Percentiles rank a stretch among this genome's conserved stretches.
These are phyloP conservation scores for Mycothermus thermophilus DNA, from an alignment of 495 filamentous ascomycete genomes.

Conservation along the genomic window DNA sequence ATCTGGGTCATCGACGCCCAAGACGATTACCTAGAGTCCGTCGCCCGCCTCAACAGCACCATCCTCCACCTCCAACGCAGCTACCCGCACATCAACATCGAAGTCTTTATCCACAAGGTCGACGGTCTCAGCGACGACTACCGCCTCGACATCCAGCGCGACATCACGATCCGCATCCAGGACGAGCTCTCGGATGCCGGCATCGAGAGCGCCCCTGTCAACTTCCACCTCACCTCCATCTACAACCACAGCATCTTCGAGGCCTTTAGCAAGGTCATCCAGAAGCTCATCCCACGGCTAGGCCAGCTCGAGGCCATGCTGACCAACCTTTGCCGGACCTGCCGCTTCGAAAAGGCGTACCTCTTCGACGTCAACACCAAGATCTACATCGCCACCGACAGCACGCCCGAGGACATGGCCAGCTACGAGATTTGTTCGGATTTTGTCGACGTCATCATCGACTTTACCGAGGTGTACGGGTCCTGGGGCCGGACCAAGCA, in stretches of 20 bases:
- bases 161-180: conserved; percentile 90
- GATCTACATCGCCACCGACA: conserved; percentile 95
- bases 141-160: conserved; percentile 81
- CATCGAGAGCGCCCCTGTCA: conserved; percentile 80
- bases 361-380: conserved; percentile 93
- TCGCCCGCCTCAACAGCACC: conserved; percentile 70
- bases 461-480: conserved; percentile 88
- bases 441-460: conserved; percentile 94
- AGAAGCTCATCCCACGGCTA: conserved; percentile 88
- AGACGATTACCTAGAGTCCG: conserved; percentile 86
- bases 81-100: conserved; percentile 85
- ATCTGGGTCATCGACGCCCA: conserved; percentile 99
- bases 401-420: conserved; percentile 77
- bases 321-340: conserved; percentile 75
- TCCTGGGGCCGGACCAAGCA: conserved; percentile 44
- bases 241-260: conserved; percentile 98
- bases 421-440: conserved; percentile 96
- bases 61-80: conserved; percentile 74
- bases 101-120: conserved; percentile 97
- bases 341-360: conserved; percentile 92
- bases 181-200: conserved; percentile 89
- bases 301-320: conserved; percentile 83
- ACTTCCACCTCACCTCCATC: conserved; percentile 89
- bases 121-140: conserved; percentile 92
- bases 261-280: conserved; percentile 93